Base-by-base conservation (phyloP, 257 asterid species). In the Solanum etuberosum region DNA sequence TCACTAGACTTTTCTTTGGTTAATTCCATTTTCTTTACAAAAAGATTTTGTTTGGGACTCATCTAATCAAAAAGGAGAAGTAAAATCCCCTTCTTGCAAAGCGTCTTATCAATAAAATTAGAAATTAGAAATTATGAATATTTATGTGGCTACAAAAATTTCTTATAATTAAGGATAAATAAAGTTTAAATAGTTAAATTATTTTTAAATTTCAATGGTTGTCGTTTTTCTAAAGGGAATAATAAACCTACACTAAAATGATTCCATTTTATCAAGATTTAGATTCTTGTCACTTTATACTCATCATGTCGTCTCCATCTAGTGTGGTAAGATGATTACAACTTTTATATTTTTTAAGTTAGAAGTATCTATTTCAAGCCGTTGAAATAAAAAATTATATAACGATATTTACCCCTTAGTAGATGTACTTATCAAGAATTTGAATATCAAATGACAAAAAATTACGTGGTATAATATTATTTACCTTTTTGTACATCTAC, bases 301-400 rank as follows among this genome's bases (percentile, higher is more conserved):
- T 43, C n/a, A n/a, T 76, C 83, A 40, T 25, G 37, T 77, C n/a
- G 5, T 32, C 2, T 70, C n/a, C 40, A 70, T 70, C 14, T 0
- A 8, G 25, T 31, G 43, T 18, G 43, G 78, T 70, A 16, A 18
- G 3, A 31, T 31, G 38, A 15, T 31, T 31, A 31, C n/a, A 16
- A 70, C 0, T 15, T 15, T 32, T 51, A 16, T 16, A 51, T 68
- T 20, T 10, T 1, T 68, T 29, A 29, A 29, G n/a, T 15, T 68
- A 12, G 4, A 27, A 67, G 5, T 14, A 0, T 13, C 1, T 29
- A 0, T 0, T 1, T 67, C 2, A 10, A 29, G 5, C 0, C 0
- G 3, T 23, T 14, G 12, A 25, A 29, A 29, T 15, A 16, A 70
- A 65, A 29, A 65, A 12, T 0, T 27, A 65, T 6, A 25, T 29